Base-by-base conservation (phyloP, 2,329 filamentous ascomycete genomes). In the Whalleya microplaca region DNA sequence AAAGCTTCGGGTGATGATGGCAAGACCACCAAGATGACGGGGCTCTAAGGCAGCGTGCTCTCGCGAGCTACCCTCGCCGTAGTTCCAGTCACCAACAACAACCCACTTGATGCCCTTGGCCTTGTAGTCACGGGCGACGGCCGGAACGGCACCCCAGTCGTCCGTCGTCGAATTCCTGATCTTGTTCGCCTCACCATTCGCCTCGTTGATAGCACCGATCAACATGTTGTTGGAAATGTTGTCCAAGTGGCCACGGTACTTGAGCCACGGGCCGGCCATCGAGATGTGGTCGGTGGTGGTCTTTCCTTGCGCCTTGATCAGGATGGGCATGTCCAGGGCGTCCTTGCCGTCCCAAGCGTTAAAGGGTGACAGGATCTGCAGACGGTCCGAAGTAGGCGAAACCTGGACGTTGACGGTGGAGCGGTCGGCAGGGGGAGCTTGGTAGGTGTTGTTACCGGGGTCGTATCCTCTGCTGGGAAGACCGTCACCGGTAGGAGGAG, bases 211-310 rank as follows among this genome's bases (percentile, higher is more conserved):
- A 71, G 95, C 95, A 81, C 94, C 94, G 69, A 98, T 97, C 76
- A 98, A 80, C 92, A 97, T 96, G 86, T 98, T 98, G 88, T 98
- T 97, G 74, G 93, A 97, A 81, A 98, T 97, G 86, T 98, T 98
- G 86, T 97, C 94, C 71, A 98, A 84, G 76, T 98, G 94, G 62
- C 94, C 94, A 85, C 94, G 92, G 86, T 97, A 98, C 85, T 97
- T 97, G 76, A 98, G 83, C 93, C 93, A 96, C 61, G 93, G 92
- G 66, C 93, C 92, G 66, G 92, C 93, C 91, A 96, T 96, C 61
- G 92, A 96, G 79, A 96, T 96, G 81, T 96, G 92, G 74, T 96
- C 93, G 63, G 93, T 96, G 64, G 93, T 97, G 65, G 92, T 96
- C 87, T 98, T 97, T 77, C 94, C 94, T 78, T 95, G 78, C 64